Conservation (phyloP, 2,329 filamentous ascomycete genomes). For the Phialocephala subalpina region DNA sequence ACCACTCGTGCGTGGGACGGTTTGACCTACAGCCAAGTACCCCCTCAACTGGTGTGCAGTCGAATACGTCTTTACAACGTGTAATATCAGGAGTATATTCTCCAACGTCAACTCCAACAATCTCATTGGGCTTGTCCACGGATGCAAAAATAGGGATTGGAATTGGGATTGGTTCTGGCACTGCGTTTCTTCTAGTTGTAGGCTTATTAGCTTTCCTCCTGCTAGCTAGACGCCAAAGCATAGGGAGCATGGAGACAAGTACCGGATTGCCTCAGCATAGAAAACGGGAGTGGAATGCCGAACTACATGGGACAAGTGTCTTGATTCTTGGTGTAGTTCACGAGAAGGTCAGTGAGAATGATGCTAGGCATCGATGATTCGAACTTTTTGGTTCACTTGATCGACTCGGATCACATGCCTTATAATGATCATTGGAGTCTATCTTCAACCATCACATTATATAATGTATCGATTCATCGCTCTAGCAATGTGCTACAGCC, state of each 20-base stretch:
- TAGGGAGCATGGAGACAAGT: neutral
- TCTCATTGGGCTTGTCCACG: neutral
- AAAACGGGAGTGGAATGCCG: neutral
- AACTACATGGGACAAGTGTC: neutral
- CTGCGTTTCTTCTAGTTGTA: neutral
- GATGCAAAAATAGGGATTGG: neutral
- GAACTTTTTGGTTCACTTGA: neutral
- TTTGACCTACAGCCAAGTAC: neutral
- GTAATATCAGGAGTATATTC: neutral
- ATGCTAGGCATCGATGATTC: neutral
- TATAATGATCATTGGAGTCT: too few species aligned
- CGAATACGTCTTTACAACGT: neutral
- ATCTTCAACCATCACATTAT: too few species aligned
- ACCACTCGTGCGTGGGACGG: too few species aligned
- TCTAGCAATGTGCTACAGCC: too few species aligned
- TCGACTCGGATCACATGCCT: too few species aligned
- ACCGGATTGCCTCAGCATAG: neutral
- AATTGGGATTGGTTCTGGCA: neutral
- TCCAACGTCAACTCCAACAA: neutral
- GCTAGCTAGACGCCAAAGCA: neutral
- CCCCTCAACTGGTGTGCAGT: neutral
- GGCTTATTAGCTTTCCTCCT: neutral
- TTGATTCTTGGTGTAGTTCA: neutral
- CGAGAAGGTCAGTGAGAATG: neutral
- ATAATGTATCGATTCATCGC: too few species aligned